Conservation (phyloP, 2,329 filamentous ascomycete species). For the Fusarium pininemorale region DNA sequence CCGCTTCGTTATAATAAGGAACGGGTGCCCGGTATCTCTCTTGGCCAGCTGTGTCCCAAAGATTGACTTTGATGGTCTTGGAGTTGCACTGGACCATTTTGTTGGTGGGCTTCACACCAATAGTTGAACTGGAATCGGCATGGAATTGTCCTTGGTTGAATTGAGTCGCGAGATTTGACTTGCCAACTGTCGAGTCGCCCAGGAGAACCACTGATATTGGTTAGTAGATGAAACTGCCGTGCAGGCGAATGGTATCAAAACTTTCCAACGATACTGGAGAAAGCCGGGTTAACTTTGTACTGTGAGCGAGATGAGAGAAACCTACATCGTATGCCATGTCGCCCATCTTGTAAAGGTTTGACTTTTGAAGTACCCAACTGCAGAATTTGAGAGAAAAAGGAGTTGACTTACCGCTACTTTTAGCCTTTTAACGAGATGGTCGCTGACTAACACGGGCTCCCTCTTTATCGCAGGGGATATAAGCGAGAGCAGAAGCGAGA, state of each 20-base stretch:
- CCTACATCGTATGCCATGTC: neutral
- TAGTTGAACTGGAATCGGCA: neutral
- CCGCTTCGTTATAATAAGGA: neutral
- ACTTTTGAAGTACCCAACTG: accelerated
- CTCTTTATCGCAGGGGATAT: neutral
- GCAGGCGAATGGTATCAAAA: accelerated
- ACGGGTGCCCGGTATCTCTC: neutral
- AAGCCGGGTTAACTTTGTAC: neutral
- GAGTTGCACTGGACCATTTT: neutral
- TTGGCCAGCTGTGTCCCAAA: conserved; percentile 3
- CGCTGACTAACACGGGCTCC: neutral
- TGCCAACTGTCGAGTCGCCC: neutral
- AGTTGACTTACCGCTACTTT: neutral
- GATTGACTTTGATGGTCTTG: neutral
- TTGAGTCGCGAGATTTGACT: conserved; percentile 5
- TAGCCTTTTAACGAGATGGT: neutral
- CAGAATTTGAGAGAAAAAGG: neutral
- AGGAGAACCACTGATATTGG: neutral
- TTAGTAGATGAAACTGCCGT: neutral
- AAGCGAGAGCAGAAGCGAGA: neutral
- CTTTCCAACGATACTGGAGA: neutral
- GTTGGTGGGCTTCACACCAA: neutral
- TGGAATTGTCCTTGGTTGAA: neutral
- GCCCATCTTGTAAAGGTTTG: neutral
- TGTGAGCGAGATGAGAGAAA: accelerated